Percentiles rank a stretch among this genome's conserved stretches.
phyloP scores from a whole-genome alignment of 805 yeast species.

The Lipomyces yamanashiensis region DNA sequence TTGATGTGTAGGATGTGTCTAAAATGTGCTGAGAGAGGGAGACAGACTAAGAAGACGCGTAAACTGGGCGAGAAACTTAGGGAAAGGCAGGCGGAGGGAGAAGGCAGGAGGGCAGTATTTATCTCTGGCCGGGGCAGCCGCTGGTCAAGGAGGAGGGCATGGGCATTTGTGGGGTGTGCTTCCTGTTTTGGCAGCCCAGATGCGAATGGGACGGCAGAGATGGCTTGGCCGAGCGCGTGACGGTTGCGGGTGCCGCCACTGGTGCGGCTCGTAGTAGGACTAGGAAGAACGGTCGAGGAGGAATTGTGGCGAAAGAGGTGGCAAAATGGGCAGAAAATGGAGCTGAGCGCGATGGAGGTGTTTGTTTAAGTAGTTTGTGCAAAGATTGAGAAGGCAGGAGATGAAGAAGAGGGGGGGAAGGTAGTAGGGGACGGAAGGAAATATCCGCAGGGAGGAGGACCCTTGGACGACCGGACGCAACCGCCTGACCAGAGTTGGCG shows the following conservation, averaged over 20 bases:
- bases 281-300: background rate
- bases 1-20: no score
- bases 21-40: background rate
- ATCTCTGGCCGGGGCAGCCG: background rate
- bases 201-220: background rate
- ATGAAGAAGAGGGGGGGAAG: no score
- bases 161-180: conserved; percentile 14
- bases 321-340: no score
- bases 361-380: no score
- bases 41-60: background rate
- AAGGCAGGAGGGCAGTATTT: conserved; percentile 3
- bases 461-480: no score
- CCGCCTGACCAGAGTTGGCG: no score
- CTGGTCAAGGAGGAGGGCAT: background rate
- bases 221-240: conserved; percentile 18
- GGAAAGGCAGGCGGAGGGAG: background rate
- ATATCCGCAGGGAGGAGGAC: no score
- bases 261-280: background rate
- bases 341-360: no score
- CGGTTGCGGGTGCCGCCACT: conserved; percentile 6
- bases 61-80: background rate
- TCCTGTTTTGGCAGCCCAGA: conserved; percentile 15
- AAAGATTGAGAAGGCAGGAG: no score
- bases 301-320: no score
- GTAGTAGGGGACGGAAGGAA: no score